Percentiles rank a stretch among this genome's conserved stretches.
phyloP scores from a whole-genome alignment of 1,284 basidiomycete species.

The Afroboletus lepidellus region DNA sequence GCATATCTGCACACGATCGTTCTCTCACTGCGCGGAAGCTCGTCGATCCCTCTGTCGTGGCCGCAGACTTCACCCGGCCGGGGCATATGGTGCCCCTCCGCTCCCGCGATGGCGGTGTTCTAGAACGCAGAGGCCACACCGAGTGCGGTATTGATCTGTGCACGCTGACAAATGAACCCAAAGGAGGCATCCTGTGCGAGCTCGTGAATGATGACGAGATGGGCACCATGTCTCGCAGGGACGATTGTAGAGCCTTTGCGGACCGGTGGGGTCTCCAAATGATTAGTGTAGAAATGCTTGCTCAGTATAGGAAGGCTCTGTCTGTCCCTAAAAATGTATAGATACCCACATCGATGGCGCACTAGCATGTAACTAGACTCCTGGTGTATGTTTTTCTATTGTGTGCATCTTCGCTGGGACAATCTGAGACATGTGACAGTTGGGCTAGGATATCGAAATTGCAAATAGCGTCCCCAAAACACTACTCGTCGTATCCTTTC shows the following conservation, averaged over 20 bases:
- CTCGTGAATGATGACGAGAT: constrained; percentile 89
- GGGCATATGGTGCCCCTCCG: constrained; percentile 95
- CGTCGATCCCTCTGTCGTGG: constrained; percentile 53
- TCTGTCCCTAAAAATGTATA: not conserved
- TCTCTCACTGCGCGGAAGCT: constrained; percentile 84
- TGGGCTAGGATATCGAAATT: no score
- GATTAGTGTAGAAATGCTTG: constrained; percentile 88
- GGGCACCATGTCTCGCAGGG: constrained; percentile 94
- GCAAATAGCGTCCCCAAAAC: no score
- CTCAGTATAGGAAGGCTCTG: constrained; percentile 36
- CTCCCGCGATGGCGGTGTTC: constrained; percentile 82
- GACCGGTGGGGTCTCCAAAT: constrained; percentile 88
- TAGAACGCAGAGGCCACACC: constrained; percentile 89
- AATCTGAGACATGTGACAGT: no score
- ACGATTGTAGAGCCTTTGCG: constrained; percentile 93
- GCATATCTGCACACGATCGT: constrained; percentile 96
- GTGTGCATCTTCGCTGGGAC: no score
- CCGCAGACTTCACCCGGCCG: constrained; percentile 87
- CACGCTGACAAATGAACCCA: constrained; percentile 70
- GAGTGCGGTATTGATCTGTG: constrained; percentile 92
- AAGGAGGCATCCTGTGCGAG: constrained; percentile 90
- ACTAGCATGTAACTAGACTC: no score
- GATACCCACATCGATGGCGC: not conserved
- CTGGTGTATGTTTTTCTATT: no score
- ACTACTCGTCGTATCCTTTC: no score